Percentiles rank a stretch among this genome's conserved stretches.
These are phyloP conservation scores for Torulaspora pretoriensis DNA, from an alignment of 1,139 yeast species.

Conservation along the genomic window DNA sequence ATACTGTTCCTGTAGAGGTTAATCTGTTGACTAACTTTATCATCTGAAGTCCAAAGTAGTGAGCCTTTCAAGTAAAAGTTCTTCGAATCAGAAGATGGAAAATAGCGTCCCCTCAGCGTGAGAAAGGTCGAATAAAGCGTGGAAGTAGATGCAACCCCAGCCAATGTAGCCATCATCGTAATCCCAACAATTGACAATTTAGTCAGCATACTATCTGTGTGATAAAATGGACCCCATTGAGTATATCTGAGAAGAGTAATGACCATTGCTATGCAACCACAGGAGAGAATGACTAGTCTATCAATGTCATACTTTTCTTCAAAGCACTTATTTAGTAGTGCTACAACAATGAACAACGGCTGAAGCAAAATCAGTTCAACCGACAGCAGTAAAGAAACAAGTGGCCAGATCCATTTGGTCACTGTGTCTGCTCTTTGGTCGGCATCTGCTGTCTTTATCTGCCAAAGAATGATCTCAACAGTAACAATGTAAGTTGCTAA, in stretches of 20 bases:
- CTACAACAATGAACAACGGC: slow-evolving; percentile 34
- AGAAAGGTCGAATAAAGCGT: slow-evolving; percentile 48
- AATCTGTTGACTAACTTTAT: slow-evolving; percentile 19
- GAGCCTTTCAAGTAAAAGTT: slow-evolving; percentile 16
- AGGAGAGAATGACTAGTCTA: slow-evolving; percentile 21
- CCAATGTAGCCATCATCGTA: slow-evolving; percentile 62
- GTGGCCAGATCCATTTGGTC: slow-evolving; percentile 31
- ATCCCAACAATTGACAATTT: slow-evolving; percentile 69
- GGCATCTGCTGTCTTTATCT: slow-evolving; percentile 28
- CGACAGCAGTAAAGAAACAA: slow-evolving; percentile 23
- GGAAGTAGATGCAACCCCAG: slow-evolving; percentile 75
- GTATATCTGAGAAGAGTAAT: slow-evolving; percentile 20
- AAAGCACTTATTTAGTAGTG: slow-evolving; percentile 37
- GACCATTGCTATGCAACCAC: slow-evolving; percentile 24
- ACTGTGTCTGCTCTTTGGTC: slow-evolving; percentile 23
- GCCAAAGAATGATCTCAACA: slow-evolving; percentile 34
- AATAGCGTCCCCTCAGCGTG: slow-evolving; percentile 16
- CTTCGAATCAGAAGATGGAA: slow-evolving; percentile 1
- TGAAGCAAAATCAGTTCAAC: slow-evolving; percentile 31
- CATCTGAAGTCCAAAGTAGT: slow-evolving; percentile 26
- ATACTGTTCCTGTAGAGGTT: slow-evolving; percentile 21
- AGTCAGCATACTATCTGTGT: slow-evolving; percentile 45
- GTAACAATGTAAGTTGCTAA: slow-evolving; percentile 30
- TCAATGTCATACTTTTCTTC: slow-evolving; percentile 30
- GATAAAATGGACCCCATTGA: slow-evolving; percentile 34